Conservation (phyloP, 78 protist species). For the Cavenderia fasciculata region DNA sequence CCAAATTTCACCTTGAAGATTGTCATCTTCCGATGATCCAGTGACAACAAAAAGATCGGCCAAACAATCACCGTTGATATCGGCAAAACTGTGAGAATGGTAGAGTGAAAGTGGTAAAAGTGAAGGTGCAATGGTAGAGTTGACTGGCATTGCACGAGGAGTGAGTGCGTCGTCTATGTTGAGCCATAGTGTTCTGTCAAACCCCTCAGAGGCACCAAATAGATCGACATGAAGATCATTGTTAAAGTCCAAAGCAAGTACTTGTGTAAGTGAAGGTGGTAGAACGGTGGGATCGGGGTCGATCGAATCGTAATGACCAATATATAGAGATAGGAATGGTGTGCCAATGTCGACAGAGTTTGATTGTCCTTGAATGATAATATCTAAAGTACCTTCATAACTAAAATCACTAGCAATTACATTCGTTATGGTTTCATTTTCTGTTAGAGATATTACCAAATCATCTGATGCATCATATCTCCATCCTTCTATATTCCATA, state of each 20-base stretch:
- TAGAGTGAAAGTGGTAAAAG: slow-evolving; percentile 15
- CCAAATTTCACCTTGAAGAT: slow-evolving; percentile 75
- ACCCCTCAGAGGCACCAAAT: slow-evolving; percentile 2
- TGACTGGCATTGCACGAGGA: neutral
- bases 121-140: neutral
- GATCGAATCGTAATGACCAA: slow-evolving; percentile 3
- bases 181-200: slow-evolving; percentile 58
- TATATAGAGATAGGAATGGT: neutral
- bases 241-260: slow-evolving; percentile 43
- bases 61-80: slow-evolving; percentile 83
- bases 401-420: slow-evolving; percentile 65
- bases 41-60: slow-evolving; percentile 75
- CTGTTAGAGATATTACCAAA: neutral
- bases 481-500: slow-evolving; percentile 69
- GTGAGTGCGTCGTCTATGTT: neutral
- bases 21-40: neutral
- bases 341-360: neutral
- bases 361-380: slow-evolving; percentile 24
- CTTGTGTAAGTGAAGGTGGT: too few species aligned
- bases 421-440: neutral
- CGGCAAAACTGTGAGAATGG: slow-evolving; percentile 65
- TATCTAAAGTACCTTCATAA: slow-evolving; percentile 70
- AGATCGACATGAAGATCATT: slow-evolving; percentile 64
- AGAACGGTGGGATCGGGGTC: neutral
- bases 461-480: slow-evolving; percentile 56